These are phyloP conservation scores for Hemileccinum hortonii DNA, from an alignment of 1,284 basidiomycete genomes.

Conservation along the genomic window DNA sequence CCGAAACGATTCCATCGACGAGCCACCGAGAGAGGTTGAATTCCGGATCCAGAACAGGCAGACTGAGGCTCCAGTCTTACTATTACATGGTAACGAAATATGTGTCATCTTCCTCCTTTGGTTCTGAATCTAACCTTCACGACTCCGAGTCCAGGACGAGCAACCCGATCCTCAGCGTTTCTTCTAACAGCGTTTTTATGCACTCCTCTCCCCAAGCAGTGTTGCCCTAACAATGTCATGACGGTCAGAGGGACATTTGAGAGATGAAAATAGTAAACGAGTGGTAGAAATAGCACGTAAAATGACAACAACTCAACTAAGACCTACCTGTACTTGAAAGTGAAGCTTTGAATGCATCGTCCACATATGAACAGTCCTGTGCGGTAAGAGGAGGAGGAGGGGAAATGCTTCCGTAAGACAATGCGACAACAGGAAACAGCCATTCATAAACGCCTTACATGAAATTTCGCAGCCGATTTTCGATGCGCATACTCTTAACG, in stretches of 20 bases:
- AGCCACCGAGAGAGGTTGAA: no score
- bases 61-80: no score
- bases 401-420: no score
- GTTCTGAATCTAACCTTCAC: no score
- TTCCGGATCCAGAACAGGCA: no score
- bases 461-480: slow-evolving; percentile 2
- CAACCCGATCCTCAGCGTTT: slow-evolving; percentile 15
- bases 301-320: no score
- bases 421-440: no score
- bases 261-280: no score
- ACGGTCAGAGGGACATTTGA: not conserved
- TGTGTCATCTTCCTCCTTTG: no score
- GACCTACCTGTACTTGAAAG: slow-evolving; percentile 17
- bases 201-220: slow-evolving; percentile 24
- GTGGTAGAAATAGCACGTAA: no score
- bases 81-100: no score
- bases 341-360: slow-evolving; percentile 20
- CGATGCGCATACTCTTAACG: slow-evolving; percentile 5
- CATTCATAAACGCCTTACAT: slow-evolving; percentile 8
- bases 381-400: not conserved
- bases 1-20: no score
- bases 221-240: slow-evolving; percentile 12
- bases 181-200: slow-evolving; percentile 18
- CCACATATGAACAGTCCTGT: slow-evolving; percentile 19
- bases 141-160: slow-evolving; percentile 6